These are phyloP conservation scores for Fusarium anguioides DNA, from an alignment of 2,329 filamentous ascomycete genomes.

Conservation along the genomic window DNA sequence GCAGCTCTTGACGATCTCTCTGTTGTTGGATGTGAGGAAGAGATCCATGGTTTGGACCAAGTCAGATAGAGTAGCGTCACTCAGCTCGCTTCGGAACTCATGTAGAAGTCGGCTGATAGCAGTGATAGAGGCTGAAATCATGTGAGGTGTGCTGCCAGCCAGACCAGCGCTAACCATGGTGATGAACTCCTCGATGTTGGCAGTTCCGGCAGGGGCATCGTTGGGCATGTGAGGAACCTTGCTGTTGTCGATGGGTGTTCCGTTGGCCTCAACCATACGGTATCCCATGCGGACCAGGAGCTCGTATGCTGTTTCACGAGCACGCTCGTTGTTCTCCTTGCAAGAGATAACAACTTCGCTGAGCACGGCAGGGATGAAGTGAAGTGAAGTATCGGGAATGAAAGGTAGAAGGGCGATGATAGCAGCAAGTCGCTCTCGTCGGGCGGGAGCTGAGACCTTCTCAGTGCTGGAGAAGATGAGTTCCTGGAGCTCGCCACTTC, in stretches of 20 bases:
- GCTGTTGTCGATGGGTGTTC: constrained; percentile 82
- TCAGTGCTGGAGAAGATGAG: constrained; percentile 83
- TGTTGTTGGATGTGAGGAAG: constrained; percentile 95
- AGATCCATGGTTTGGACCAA: constrained; percentile 95
- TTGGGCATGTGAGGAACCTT: constrained; percentile 88
- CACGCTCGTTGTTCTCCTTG: constrained; percentile 98
- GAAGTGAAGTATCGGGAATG: constrained; percentile 80
- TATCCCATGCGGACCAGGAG: constrained; percentile 89
- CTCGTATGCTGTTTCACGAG: constrained; percentile 88
- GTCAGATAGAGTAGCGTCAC: constrained; percentile 77
- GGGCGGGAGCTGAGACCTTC: constrained; percentile 86
- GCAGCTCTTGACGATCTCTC: constrained; percentile 94
- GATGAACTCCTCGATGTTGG: constrained; percentile 93
- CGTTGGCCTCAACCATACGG: constrained; percentile 74
- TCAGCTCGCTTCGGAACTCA: constrained; percentile 82
- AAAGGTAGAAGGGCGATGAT: constrained; percentile 83
- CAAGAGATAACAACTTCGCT: constrained; percentile 96
- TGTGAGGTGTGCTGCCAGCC: constrained; percentile 91
- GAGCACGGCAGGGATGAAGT: constrained; percentile 92
- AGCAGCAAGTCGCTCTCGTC: constrained; percentile 86
- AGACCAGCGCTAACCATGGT: constrained; percentile 98
- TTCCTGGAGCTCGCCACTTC: constrained; percentile 82
- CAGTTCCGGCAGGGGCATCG: constrained; percentile 79
- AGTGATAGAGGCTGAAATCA: constrained; percentile 97
- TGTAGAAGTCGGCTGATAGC: constrained; percentile 93